Base-by-base conservation (phyloP, 1,139 yeast genomes). In the Nakaseomyces delphensis region DNA sequence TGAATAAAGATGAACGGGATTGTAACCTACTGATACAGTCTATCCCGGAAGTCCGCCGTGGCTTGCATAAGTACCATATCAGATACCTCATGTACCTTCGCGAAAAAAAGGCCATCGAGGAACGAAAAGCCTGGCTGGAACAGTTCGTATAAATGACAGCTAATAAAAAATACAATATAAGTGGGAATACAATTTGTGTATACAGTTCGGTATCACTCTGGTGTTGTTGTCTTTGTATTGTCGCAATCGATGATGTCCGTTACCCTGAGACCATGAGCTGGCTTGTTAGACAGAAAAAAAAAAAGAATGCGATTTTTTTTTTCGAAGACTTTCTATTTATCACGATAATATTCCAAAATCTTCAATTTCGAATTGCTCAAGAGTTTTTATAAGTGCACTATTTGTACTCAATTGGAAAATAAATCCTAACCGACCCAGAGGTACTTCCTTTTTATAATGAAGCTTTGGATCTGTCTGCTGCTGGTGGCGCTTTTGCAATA, bases 391-490 rank as follows among this genome's bases (percentile, higher is more conserved):
- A n/a, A n/a, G n/a, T n/a, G n/a, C n/a, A n/a, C n/a, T n/a, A n/a
- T n/a, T n/a, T n/a, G n/a, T n/a, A n/a, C n/a, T n/a, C n/a, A n/a
- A n/a, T n/a, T n/a, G n/a, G n/a, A n/a, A n/a, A n/a, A n/a, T n/a
- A n/a, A n/a, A n/a, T n/a, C n/a, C n/a, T n/a, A n/a, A n/a, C n/a
- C n/a, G n/a, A n/a, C n/a, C n/a, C n/a, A n/a, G n/a, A n/a, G n/a
- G n/a, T n/a, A n/a, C n/a, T n/a, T n/a, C n/a, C n/a, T n/a, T n/a
- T n/a, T n/a, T n/a, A n/a, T 10, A 25, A 33, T 33, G 37, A 33
- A 33, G 27, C 31, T 37, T 25, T 30, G 36, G 38, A 36, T 24
- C 27, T 33, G 37, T 15, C 18, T 33, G 37, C 27, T 33, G 27
- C 27, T 33, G 25, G 25, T 33, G 16, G 37, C 37, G 14, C 27